phyloP scores from a whole-genome alignment of 352 stramenopile genomes.

The Phytophthora pisi region DNA sequence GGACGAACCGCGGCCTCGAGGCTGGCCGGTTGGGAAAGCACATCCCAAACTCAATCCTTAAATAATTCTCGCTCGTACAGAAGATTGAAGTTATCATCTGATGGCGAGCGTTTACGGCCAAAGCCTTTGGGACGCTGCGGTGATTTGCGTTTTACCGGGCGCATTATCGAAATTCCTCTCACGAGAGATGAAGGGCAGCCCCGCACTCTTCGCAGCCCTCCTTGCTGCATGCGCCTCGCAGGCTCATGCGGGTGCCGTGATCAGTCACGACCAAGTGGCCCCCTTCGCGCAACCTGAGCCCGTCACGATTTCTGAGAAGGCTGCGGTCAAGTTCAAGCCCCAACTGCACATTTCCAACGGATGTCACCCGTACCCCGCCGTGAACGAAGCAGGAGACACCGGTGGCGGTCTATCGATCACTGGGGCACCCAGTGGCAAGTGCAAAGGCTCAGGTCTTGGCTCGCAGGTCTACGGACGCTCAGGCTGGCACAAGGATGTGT shows the following conservation, averaged over 20 bases:
- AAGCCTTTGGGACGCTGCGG: no score
- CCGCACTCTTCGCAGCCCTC: neutral
- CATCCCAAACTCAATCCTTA: no score
- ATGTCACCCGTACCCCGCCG: conserved; percentile 20
- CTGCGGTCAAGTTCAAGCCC: conserved; percentile 17
- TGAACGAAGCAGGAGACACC: conserved; percentile 35
- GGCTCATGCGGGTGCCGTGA: neutral
- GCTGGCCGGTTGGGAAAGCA: no score
- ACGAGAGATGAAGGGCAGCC: neutral
- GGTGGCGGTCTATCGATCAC: conserved; percentile 23
- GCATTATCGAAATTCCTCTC: neutral
- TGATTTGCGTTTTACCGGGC: no score
- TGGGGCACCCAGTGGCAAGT: conserved; percentile 24
- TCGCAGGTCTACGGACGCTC: conserved; percentile 39
- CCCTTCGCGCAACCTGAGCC: conserved; percentile 12
- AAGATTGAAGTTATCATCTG: no score
- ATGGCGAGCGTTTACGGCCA: no score
- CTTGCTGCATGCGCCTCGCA: neutral
- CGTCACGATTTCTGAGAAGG: neutral
- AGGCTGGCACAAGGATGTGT: conserved; percentile 27
- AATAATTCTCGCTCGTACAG: no score
- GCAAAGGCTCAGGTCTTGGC: conserved; percentile 29
- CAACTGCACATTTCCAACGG: conserved; percentile 22
- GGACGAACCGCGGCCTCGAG: neutral
- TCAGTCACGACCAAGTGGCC: conserved; percentile 20